Conservation (phyloP, 2,329 filamentous ascomycete genomes). For the Catunica adiposa region DNA sequence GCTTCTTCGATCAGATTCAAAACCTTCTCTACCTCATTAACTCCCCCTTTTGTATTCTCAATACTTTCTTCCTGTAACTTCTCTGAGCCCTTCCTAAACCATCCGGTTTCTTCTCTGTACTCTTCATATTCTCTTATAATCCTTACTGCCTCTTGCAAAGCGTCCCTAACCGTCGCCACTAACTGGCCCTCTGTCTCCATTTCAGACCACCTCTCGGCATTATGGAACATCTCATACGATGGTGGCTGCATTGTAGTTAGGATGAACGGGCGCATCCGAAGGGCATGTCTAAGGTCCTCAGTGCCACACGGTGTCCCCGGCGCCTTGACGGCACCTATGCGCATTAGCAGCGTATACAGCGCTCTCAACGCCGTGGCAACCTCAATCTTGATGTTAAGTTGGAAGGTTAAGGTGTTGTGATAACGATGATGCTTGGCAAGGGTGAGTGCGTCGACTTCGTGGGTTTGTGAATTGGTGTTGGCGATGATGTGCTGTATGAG, state of each 20-base stretch:
- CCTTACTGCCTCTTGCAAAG: neutral
- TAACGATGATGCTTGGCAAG: neutral
- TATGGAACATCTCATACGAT: conserved; percentile 41
- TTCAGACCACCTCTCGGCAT: conserved; percentile 26
- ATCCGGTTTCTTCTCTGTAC: neutral
- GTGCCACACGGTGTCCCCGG: conserved; percentile 48
- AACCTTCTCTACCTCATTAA: neutral
- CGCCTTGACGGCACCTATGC: conserved; percentile 36
- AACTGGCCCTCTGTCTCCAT: conserved; percentile 18
- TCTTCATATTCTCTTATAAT: neutral
- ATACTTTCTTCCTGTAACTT: conserved; percentile 4
- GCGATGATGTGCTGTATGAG: neutral
- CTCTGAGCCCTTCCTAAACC: conserved; percentile 6
- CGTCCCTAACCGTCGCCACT: neutral
- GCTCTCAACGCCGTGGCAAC: conserved; percentile 38
- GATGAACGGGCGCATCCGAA: conserved; percentile 74
- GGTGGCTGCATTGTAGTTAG: conserved; percentile 4
- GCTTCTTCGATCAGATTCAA: conserved; percentile 29
- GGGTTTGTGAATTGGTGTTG: neutral
- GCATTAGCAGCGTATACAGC: conserved; percentile 50
- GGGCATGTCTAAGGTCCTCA: conserved; percentile 54
- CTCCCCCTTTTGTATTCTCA: neutral
- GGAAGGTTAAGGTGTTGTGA: neutral
- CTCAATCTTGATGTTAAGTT: conserved; percentile 19
- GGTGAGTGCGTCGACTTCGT: neutral